Percentiles rank a stretch among this genome's conserved stretches.
phyloP scores from a whole-genome alignment of 2,329 filamentous ascomycete species.

The Tolypocladium inflatum region DNA sequence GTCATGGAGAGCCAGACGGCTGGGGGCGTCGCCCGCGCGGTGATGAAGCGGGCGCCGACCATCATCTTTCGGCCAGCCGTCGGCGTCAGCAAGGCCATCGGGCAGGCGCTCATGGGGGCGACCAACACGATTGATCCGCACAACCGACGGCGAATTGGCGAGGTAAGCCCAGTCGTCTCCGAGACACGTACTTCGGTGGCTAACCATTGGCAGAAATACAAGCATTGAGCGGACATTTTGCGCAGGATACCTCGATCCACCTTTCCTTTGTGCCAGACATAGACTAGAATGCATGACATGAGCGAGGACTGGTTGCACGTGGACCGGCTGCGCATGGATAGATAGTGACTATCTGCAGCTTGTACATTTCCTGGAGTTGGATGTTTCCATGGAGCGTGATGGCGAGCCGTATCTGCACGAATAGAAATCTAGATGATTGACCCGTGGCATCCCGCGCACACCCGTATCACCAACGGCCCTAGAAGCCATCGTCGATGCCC shows the following conservation, averaged over 20 bases:
- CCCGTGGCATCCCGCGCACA: background rate
- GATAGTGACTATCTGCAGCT: background rate
- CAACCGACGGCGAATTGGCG: slow-evolving; percentile 72
- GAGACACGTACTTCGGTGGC: background rate
- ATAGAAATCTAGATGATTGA: background rate
- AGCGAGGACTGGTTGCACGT: background rate
- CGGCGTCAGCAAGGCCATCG: slow-evolving; percentile 79
- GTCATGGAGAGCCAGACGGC: slow-evolving; percentile 80
- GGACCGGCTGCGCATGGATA: background rate
- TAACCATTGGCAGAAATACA: slow-evolving; percentile 34
- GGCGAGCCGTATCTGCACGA: background rate
- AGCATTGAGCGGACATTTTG: slow-evolving; percentile 22
- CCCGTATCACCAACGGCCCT: background rate
- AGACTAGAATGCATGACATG: background rate
- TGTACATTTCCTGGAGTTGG: background rate
- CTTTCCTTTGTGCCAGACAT: background rate
- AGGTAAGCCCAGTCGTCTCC: slow-evolving; percentile 54
- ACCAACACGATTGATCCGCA: slow-evolving; percentile 83
- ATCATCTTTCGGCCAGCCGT: slow-evolving; percentile 87
- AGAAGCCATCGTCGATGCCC: slow-evolving; percentile 24
- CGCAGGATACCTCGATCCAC: background rate
- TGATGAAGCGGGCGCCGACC: slow-evolving; percentile 78
- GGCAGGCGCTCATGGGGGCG: slow-evolving; percentile 82
- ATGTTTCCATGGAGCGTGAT: background rate
- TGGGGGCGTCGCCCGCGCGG: slow-evolving; percentile 66